Conservation (phyloP, 1,284 basidiomycete species). For the Schizophyllum commune region DNA sequence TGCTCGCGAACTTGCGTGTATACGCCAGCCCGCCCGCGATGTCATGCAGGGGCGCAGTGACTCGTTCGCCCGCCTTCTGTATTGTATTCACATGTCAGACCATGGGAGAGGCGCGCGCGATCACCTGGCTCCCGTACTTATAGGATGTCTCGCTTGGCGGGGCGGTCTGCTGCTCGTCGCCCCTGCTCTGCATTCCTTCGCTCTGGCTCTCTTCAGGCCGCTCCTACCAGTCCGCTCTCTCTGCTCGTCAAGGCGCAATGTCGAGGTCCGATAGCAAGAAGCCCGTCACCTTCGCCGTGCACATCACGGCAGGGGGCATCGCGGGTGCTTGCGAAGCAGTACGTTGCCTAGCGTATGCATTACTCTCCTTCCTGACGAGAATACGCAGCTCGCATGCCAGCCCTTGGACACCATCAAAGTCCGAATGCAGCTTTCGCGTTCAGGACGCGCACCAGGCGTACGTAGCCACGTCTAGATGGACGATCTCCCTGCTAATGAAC, state of each 20-base stretch:
- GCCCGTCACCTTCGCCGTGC: conserved; percentile 78
- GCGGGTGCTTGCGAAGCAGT: conserved; percentile 91
- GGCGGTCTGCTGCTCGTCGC: not conserved
- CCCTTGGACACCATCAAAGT: conserved; percentile 98
- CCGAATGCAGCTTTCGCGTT: conserved; percentile 92
- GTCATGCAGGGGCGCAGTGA: not conserved
- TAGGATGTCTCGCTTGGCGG: not conserved
- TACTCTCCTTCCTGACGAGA: conserved; percentile 1
- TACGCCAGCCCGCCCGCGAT: not conserved
- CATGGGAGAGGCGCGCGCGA: not conserved
- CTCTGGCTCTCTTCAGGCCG: not conserved
- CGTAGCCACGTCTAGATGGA: conserved; percentile 22
- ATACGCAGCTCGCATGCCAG: conserved; percentile 60
- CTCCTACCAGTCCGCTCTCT: not conserved
- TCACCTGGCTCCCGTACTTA: not conserved
- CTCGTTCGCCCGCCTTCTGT: not conserved
- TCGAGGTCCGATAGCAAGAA: conserved; percentile 56
- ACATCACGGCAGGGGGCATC: conserved; percentile 86
- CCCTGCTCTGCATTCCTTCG: not conserved
- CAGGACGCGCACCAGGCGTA: conserved; percentile 74
- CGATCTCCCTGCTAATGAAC: too few relatives aligned
- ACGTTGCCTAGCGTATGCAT: conserved; percentile 23
- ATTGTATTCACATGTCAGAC: not conserved
- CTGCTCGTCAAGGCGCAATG: conserved; percentile 29
- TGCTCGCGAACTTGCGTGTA: not conserved